A percentile compares a stretch with the other conserved stretches of the same genome.
These are phyloP conservation scores for Phallus indusiatus DNA, from an alignment of 768 basidiomycete species.

Conservation along the genomic window DNA sequence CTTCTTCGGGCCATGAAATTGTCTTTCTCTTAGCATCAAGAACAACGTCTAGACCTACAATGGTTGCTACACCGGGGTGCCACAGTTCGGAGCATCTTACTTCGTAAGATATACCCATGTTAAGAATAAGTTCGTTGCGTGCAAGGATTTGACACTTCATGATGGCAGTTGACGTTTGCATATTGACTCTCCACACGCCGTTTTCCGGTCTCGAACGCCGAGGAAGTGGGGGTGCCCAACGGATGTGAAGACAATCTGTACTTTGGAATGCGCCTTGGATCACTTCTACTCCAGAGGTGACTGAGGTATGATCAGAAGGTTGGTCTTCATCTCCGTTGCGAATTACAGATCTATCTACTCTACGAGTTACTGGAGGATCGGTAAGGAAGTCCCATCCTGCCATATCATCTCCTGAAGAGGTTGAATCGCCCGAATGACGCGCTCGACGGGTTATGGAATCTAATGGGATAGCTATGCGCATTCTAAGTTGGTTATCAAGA, in stretches of 20 bases:
- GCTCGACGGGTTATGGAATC: conserved; percentile 10
- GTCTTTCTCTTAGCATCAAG: conserved; percentile 62
- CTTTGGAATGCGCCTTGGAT: conserved; percentile 24
- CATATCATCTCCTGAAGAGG: conserved; percentile 6
- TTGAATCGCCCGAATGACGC: background rate
- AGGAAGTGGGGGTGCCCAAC: conserved; percentile 60
- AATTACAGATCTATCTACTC: background rate
- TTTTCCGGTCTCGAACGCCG: conserved; percentile 37
- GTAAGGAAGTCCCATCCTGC: conserved; percentile 9
- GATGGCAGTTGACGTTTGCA: conserved; percentile 57
- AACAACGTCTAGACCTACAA: conserved; percentile 68
- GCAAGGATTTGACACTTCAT: conserved; percentile 55
- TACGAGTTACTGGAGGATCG: conserved; percentile 6
- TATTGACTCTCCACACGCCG: conserved; percentile 58
- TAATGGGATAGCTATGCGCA: conserved; percentile 63
- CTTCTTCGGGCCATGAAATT: conserved; percentile 52
- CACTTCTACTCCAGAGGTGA: conserved; percentile 4
- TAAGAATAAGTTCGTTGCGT: conserved; percentile 35
- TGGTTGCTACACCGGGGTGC: conserved; percentile 76
- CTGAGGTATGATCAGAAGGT: background rate
- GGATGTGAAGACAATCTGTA: conserved; percentile 62
- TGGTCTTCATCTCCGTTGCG: conserved; percentile 6
- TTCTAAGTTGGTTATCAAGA: conserved; percentile 62
- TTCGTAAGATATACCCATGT: conserved; percentile 62
- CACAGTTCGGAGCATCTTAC: conserved; percentile 68